Evolutionary conservation across 768 basidiomycete species (phyloP), one percentile per base, ranked within the genome.

Genomic region (Trametes cingulata): DNA sequence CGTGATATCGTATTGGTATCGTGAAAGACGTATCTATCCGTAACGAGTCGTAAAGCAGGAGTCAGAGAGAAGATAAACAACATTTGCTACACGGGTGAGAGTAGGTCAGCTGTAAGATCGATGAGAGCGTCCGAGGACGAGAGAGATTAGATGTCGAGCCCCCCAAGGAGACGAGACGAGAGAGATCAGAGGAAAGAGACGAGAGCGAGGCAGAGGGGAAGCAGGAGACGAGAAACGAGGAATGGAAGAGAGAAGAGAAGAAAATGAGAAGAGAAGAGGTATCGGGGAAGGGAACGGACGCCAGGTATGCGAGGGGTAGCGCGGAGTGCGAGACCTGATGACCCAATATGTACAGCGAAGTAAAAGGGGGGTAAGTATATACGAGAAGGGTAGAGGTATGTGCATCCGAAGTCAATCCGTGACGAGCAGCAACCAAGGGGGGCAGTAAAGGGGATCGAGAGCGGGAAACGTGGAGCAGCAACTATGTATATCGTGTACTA

Each of bases 291-390:
- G 20, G 61, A 58, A 54, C 15, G 61, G 61, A 63, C 56, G 61
- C 52, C 45, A 46, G 52, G 56, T 15, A 41, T 58, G 61, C 61
- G 61, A 36, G 48, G 61, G 61, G 61, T 63, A 63, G 61, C 61
- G 61, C 61, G 45, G 61, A 39, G 56, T 58, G 61, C 61, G 56
- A 52, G 52, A 52, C 61, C 57, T 53, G 52, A 41, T 43, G 52
- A 54, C 61, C 61, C 56, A 54, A 63, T 49, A 63, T 63, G 61
- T 63, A 52, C 61, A 58, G 33, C n/a, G 55, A 53, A 47, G 54
- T 64, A 69, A 64, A 68, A 65, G 75, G 69, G 58, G 65, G 65
- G 70, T 71, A 74, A 72, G 74, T 71, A 72, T 71, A 68, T 67
- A 60, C 56, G 47, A 43, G 58, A 57, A 24, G 59, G 57, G 60